A percentile compares a stretch with the other conserved stretches of the same genome.
Evolutionary conservation across 1,284 basidiomycete genomes (phyloP).

Genomic region (Agaricales sp.): DNA sequence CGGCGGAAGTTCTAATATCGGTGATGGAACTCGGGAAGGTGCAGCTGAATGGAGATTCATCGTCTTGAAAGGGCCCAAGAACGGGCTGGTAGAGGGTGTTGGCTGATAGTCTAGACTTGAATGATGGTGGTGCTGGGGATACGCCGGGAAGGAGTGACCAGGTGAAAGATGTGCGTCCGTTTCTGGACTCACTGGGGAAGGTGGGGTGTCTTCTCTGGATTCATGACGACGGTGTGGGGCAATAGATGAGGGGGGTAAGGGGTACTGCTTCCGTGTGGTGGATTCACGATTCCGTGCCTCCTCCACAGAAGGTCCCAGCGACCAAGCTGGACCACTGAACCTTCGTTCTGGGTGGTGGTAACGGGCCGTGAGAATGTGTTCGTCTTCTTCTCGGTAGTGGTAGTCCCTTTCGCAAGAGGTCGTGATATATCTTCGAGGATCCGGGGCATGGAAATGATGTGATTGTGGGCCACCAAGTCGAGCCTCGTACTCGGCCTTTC

Average conservation of each 20-base stretch:
- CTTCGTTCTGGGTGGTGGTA: neutral
- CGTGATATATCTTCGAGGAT: neutral
- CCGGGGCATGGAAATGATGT: slow-evolving; percentile 2
- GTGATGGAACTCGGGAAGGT: slow-evolving; percentile 57
- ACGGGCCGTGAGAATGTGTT: neutral
- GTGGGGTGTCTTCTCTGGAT: neutral
- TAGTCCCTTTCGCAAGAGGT: neutral
- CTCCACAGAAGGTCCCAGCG: neutral
- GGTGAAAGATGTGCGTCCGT: neutral
- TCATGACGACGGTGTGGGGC: no score
- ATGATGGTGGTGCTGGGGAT: slow-evolving; percentile 10
- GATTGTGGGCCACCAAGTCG: slow-evolving; percentile 3
- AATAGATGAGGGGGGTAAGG: neutral
- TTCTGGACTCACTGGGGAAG: neutral
- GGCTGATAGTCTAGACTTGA: slow-evolving; percentile 23
- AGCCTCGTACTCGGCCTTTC: slow-evolving; percentile 50
- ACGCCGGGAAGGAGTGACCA: neutral
- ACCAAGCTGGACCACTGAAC: neutral
- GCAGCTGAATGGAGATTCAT: slow-evolving; percentile 61
- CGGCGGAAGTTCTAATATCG: slow-evolving; percentile 51
- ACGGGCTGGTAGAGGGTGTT: slow-evolving; percentile 72
- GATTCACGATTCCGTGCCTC: neutral
- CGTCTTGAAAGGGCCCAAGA: slow-evolving; percentile 72
- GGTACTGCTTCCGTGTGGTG: neutral
- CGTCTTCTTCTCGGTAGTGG: neutral